phyloP scores from a whole-genome alignment of 768 basidiomycete genomes.

The Cystofilobasidium bisporidii region DNA sequence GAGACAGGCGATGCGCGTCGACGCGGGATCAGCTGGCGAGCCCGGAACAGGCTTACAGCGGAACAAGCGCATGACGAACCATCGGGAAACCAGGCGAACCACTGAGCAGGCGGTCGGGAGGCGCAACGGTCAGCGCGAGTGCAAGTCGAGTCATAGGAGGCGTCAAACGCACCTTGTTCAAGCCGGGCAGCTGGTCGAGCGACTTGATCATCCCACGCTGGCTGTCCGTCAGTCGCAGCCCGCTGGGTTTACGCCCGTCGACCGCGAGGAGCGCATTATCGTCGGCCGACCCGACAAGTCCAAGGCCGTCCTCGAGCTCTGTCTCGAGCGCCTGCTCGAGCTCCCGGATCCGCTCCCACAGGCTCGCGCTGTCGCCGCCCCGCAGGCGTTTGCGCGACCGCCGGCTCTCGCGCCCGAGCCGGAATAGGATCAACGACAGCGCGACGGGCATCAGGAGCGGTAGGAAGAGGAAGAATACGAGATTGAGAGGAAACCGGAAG shows the following conservation, averaged over 20 bases:
- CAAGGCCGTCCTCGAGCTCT: constrained; percentile 1
- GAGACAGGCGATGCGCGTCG: too few relatives aligned
- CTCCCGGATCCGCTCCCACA: constrained; percentile 17
- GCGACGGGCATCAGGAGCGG: constrained; percentile 50
- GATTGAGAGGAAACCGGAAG: constrained; percentile 57
- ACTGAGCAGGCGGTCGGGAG: not conserved
- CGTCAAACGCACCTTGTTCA: constrained; percentile 13
- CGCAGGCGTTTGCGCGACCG: not conserved
- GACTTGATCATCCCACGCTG: constrained; percentile 8
- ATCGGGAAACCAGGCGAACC: not conserved
- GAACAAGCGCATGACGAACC: not conserved
- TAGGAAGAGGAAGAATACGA: constrained; percentile 50
- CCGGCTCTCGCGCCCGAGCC: constrained; percentile 45
- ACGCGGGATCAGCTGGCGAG: too few relatives aligned
- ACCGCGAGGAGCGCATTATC: not conserved
- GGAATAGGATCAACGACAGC: constrained; percentile 41
- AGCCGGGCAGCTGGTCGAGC: constrained; percentile 10
- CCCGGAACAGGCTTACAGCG: too few relatives aligned
- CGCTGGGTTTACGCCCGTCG: not conserved
- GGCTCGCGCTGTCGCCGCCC: not conserved
- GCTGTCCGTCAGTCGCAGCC: constrained; percentile 9
- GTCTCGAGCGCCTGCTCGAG: constrained; percentile 17
- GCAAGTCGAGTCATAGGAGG: not conserved
- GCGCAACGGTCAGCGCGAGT: too few relatives aligned
- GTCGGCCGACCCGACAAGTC: not conserved